Evolutionary conservation across 148 eudicot species (phyloP), one percentile per base, ranked within the genome.

Genomic region (Rhododendron mucronatum): DNA sequence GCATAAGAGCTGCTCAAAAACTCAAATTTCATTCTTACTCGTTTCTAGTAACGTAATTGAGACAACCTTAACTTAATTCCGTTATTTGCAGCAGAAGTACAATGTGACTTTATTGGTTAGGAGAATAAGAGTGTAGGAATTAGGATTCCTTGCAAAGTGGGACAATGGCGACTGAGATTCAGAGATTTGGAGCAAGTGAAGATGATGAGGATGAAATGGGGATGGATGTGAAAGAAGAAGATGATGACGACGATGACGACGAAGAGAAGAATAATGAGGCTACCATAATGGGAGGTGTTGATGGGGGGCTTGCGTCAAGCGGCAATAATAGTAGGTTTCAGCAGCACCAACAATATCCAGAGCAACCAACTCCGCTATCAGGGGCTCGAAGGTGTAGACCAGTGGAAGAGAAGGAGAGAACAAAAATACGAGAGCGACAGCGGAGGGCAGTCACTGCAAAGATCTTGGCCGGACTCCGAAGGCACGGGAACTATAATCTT

Each of bases 401-500:
- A 20, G 80, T 91, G 33, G 99, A 97, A 91, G 99, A 97, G 88
- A 97, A 94, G 90, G 99, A 97, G 90, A 95, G 98, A 89, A 97
- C 99, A 82, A 97, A 97, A 91, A 87, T 97, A 55, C 88, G 99
- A 57, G 99, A 97, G 88, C 90, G 99, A n/a, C 99, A 97, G 85
- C 87, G 99, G 86, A 93, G 99, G 86, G 99, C 99, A 39, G 93
- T 97, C 81, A 97, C 99, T 80, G 98, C 98, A 55, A 95, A 94
- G 91, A 97, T 97, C 63, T 89, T 97, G 86, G 92, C 98, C 57
- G 99, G 99, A 84, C 99, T 97, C 78, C 91, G 99, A 45, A 93
- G 96, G 87, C 98, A 97, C 85, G 99, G 98, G 41, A 97, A 97
- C 89, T 97, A 95, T 82, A 97, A 97, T 91, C 98, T 97, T 76